Evolutionary conservation across 73 alveolate species (phyloP).

Genomic region (Paramecium octaurelia): DNA sequence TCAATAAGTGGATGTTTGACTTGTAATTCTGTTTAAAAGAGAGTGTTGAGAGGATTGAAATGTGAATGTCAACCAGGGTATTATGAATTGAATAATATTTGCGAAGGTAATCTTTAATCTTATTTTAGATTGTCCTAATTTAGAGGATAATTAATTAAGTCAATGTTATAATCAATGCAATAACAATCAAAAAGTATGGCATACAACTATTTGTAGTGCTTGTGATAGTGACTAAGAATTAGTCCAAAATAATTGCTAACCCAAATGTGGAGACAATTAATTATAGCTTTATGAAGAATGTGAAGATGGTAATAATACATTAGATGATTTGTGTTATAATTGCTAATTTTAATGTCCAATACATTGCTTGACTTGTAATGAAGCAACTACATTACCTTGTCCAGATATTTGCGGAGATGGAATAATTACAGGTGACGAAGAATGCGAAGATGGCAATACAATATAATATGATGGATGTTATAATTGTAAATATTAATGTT

Average conservation of each 20-base stretch:
- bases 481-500: constrained; percentile 52
- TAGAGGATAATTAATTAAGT: not conserved
- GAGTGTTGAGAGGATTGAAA: not conserved
- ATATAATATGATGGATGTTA: not conserved
- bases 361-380: not conserved
- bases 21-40: not conserved
- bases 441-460: not conserved
- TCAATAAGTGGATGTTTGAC: not conserved
- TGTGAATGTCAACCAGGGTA: not conserved
- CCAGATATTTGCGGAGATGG: constrained; percentile 21
- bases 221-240: not conserved
- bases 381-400: not conserved
- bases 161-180: not conserved
- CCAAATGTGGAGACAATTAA: not conserved
- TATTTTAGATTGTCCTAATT: not conserved
- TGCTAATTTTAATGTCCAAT: not conserved
- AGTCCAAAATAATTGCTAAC: not conserved
- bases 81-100: not conserved
- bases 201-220: not conserved
- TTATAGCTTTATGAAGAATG: not conserved
- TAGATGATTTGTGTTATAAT: not conserved
- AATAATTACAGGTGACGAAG: not conserved
- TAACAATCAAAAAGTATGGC: not conserved
- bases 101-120: not conserved
- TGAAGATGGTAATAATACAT: not conserved